Base-by-base conservation (phyloP, 129 eudicot genomes). In the Erigeron canadensis region DNA sequence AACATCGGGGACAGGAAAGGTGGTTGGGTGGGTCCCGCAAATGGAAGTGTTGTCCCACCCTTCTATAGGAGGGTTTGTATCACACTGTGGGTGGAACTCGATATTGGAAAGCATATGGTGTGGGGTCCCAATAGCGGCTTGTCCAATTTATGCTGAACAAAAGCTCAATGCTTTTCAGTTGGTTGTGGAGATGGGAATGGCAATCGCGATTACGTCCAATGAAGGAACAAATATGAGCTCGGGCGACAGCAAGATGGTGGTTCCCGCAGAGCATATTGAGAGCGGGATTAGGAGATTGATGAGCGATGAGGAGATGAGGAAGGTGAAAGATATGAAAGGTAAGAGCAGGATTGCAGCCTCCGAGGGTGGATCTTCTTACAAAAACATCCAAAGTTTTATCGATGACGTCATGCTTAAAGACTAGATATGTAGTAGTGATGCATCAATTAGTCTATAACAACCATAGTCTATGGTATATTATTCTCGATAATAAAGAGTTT, bases 81-180 rank as follows among this genome's bases (percentile, higher is more conserved):
- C 86, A 0, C 86, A 82, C 48, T 82, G 86, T 28, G 79, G 79
- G n/a, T 79, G 83, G 83, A 79, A 79, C 78, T 79, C 83, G 0
- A 37, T 19, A 5, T 58, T 79, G 73, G 82, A 79, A 64, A 72
- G 77, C 48, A 4, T 79, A 34, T 79, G 82, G 82, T 55, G 15
- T n/a, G 82, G 86, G 38, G 76, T 72, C 38, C 79, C 79, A 3
- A 68, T 82, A 9, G 86, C 66, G 2, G 53, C 86, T 4, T 82
- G 86, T 82, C 86, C 86, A 7, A 10, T 81, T 8, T 81, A 81
- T 8, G 81, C 75, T 0, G 81, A 81, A 23, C 84, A 81, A 63
- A 76, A 77, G 39, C n/a, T 72, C 2, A 82, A 82, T 63, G 86
- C 82, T 47, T 82, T 82, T 43, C 45, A 66, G 15, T 13, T 82